Conservation (phyloP, 108 stramenopile species). For the Cyclostephanos tholiformis region DNA sequence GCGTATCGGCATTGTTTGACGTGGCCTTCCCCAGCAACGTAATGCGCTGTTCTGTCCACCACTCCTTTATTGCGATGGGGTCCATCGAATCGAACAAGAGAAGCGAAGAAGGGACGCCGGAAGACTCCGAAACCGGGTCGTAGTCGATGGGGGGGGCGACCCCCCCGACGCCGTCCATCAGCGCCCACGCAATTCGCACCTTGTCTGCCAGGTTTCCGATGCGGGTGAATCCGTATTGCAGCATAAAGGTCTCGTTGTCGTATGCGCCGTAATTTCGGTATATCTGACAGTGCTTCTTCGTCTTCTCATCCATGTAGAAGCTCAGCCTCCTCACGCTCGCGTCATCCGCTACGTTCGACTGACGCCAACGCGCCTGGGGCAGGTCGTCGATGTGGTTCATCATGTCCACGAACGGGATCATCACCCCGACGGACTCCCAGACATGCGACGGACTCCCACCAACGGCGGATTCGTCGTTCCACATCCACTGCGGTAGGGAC, state of each 20-base stretch:
- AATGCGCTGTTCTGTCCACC: conserved; percentile 86
- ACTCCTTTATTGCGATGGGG: conserved; percentile 57
- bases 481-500: conserved; percentile 50
- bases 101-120: conserved; percentile 28
- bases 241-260: conserved; percentile 70
- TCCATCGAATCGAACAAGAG: conserved; percentile 77
- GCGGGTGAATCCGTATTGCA: conserved; percentile 82
- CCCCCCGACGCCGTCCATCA: conserved; percentile 77
- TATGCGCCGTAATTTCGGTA: conserved; percentile 69
- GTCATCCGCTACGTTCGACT: conserved; percentile 29
- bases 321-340: conserved; percentile 23
- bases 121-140: conserved; percentile 37
- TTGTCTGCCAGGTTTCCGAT: conserved; percentile 70
- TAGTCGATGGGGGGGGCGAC: conserved; percentile 61
- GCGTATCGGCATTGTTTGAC: conserved; percentile 50
- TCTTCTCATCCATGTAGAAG: conserved; percentile 55
- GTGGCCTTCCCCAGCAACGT: conserved; percentile 67
- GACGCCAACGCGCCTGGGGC: conserved; percentile 69
- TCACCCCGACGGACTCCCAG: conserved; percentile 82
- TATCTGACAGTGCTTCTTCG: conserved; percentile 78
- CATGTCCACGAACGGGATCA: conserved; percentile 89
- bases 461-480: conserved; percentile 2
- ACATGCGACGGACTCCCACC: conserved; percentile 47
- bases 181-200: conserved; percentile 77
- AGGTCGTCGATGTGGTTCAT: conserved; percentile 82